phyloP scores from a whole-genome alignment of 73 alveolate species.

The Tetrahymena thermophila region DNA sequence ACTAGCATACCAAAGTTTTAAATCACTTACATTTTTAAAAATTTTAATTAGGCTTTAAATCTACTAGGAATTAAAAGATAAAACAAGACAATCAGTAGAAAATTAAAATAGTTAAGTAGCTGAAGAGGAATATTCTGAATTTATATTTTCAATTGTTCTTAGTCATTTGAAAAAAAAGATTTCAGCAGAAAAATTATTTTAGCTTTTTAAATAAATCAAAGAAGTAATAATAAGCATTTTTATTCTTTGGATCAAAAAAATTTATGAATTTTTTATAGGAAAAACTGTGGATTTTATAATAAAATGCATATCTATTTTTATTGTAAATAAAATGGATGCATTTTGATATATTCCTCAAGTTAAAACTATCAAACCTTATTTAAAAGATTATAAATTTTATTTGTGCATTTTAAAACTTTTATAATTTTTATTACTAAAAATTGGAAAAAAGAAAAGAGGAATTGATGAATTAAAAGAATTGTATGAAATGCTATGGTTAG shows the following conservation, averaged over 20 bases:
- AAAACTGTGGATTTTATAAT: not conserved
- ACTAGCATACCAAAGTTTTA: not conserved
- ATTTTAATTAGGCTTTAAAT: not conserved
- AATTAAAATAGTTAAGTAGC: not conserved
- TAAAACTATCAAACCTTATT: too few relatives aligned
- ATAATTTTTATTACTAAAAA: not conserved
- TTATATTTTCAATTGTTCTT: not conserved
- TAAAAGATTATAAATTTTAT: too few relatives aligned
- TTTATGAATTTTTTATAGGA: not conserved
- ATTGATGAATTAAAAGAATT: not conserved
- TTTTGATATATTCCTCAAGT: not conserved
- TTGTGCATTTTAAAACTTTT: too few relatives aligned
- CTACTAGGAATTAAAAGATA: not conserved
- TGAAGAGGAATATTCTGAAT: not conserved
- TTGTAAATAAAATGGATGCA: not conserved
- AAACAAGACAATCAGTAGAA: not conserved
- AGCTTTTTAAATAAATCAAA: not conserved
- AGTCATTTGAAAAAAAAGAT: not conserved
- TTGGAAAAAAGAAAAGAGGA: not conserved
- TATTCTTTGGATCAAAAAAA: not conserved
- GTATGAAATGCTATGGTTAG: not conserved
- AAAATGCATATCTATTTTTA: not conserved
- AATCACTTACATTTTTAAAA: too few relatives aligned
- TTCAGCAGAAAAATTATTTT: not conserved
- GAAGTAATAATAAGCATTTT: not conserved